Percentiles rank a stretch among this genome's conserved stretches.
Evolutionary conservation across 441 rosid species (phyloP).

Genomic region (Kokia cookei): DNA sequence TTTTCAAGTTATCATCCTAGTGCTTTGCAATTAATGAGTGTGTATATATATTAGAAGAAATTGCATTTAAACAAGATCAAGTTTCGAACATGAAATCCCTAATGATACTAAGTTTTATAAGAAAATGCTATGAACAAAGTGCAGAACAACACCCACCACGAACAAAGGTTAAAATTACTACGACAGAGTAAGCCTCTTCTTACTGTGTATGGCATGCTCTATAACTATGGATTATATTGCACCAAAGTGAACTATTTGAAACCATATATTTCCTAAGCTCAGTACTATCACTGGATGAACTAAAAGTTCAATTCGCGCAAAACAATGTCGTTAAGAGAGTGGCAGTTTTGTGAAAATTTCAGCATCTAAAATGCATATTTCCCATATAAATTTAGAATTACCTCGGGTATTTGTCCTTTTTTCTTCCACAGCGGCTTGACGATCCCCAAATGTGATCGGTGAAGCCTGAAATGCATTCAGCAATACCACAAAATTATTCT

Average conservation of each 20-base stretch:
- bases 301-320: not conserved
- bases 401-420: constrained; percentile 83
- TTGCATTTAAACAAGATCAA: not conserved
- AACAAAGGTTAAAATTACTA: not conserved
- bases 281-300: not conserved
- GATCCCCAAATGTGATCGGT: constrained; percentile 63
- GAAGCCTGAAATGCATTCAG: constrained; percentile 56
- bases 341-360: not conserved
- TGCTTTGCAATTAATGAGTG: no score
- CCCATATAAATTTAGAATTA: constrained; percentile 15
- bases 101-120: not conserved
- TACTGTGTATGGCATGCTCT: not conserved
- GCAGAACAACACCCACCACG: not conserved
- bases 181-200: not conserved
- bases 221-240: not conserved
- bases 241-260: not conserved
- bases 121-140: not conserved
- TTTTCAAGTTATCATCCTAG: not conserved
- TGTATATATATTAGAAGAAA: not conserved
- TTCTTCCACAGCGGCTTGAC: constrained; percentile 62
- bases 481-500: not conserved
- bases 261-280: not conserved
- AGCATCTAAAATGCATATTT: not conserved
- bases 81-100: not conserved
- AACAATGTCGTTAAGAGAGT: not conserved